Evolutionary conservation across 1,139 yeast species (phyloP).

Genomic region (Blastobotrys persicus): DNA sequence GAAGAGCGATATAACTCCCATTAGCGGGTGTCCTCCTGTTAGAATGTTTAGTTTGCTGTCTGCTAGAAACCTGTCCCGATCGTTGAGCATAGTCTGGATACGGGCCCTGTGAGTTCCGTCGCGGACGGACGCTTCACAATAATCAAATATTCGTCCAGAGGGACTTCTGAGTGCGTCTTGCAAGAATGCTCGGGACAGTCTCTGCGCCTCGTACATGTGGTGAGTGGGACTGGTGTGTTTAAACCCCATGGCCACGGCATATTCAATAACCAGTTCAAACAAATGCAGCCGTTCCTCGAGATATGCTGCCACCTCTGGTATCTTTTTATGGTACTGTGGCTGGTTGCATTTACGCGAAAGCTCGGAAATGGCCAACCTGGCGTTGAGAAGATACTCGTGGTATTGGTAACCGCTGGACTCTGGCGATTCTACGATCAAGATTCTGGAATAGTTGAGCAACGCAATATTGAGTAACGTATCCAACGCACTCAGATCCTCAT

Average conservation of each 20-base stretch:
- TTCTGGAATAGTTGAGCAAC: background rate
- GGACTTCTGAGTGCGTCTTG: background rate
- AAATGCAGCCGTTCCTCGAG: background rate
- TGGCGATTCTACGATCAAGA: background rate
- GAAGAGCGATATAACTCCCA: background rate
- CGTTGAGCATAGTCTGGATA: background rate
- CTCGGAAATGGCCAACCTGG: slow-evolving; percentile 2
- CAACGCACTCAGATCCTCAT: slow-evolving; percentile 1
- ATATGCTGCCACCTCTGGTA: background rate
- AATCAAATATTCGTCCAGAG: background rate
- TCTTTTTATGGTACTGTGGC: background rate
- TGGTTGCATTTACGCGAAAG: background rate
- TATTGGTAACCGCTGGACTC: slow-evolving; percentile 1
- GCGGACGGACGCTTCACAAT: background rate
- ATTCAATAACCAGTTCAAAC: background rate
- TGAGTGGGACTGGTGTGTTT: background rate
- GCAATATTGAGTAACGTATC: background rate
- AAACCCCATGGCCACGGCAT: background rate
- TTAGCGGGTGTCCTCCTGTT: slow-evolving; percentile 6
- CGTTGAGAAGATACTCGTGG: background rate
- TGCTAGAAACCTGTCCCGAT: slow-evolving; percentile 1
- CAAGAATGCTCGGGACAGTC: background rate
- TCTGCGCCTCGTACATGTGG: background rate
- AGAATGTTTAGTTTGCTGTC: background rate
- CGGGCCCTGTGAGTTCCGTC: background rate